Conservation (phyloP, 1,139 yeast species). For the Candida mesenterica region DNA sequence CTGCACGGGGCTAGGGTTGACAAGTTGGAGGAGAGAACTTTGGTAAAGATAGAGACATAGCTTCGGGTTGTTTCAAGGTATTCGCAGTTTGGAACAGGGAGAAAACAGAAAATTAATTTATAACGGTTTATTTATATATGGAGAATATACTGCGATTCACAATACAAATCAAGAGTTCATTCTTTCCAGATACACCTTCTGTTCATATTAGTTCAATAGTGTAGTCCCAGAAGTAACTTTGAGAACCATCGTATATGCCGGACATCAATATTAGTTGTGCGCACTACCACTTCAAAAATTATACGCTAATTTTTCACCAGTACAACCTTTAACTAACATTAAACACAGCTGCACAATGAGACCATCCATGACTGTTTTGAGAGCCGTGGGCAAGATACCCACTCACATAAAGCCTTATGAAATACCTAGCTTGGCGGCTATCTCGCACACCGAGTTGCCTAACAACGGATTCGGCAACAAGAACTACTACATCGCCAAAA, state of each 20-base stretch:
- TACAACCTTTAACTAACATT: background rate
- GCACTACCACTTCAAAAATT: background rate
- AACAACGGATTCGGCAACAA: conserved; percentile 44
- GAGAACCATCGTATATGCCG: too few relatives aligned
- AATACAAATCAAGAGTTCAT: too few relatives aligned
- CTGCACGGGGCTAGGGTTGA: conserved; percentile 16
- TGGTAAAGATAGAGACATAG: conserved; percentile 7
- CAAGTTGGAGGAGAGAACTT: conserved; percentile 3
- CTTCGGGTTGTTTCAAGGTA: background rate
- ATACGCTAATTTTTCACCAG: background rate
- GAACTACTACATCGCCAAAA: conserved; percentile 51
- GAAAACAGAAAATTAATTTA: too few relatives aligned
- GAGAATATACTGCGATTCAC: too few relatives aligned
- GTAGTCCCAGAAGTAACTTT: too few relatives aligned
- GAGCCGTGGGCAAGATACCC: conserved; percentile 24
- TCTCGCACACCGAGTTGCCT: conserved; percentile 30
- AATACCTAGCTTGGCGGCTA: conserved; percentile 29
- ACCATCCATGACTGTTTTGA: conserved; percentile 23
- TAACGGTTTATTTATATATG: too few relatives aligned
- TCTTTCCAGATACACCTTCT: too few relatives aligned
- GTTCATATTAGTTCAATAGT: too few relatives aligned
- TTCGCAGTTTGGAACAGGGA: background rate
- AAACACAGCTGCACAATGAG: conserved; percentile 23
- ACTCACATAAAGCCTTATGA: conserved; percentile 23
- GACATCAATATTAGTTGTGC: too few relatives aligned